Evolutionary conservation across 83 land plant species (phyloP), one percentile per base, ranked within the genome.

Genomic region (Thuja plicata): DNA sequence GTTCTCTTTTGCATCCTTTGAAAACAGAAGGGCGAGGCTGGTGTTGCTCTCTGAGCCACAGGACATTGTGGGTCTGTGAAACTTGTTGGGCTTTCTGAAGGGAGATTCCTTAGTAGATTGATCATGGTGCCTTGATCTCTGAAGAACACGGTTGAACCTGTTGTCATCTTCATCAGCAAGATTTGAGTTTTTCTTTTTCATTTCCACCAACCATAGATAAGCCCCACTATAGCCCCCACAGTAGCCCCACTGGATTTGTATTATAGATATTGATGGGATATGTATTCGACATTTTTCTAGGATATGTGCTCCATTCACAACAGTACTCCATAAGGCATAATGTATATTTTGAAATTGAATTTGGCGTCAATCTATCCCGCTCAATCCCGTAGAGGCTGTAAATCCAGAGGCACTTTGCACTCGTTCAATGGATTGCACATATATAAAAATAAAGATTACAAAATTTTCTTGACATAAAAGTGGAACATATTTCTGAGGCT

Each of bases 1-100:
- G 85, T 83, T 83, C 34, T 83, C 85, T 32, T 83, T 83, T 54
- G 55, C 45, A 54, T 83, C 85, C 57, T n/a, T 37, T 83, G 55
- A 83, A 48, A 83, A 83, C 30, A 83, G 85, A 46, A 48, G 35
- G 34, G 34, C 85, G 2, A 83, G 35, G 55, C 85, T 83, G 34
- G 34, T 83, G 57, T 30, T 83, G 57, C 48, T 83, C 37, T 83
- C 85, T 13, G 55, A 32, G 34, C 55, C 57, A 45, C 7, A 7
- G 7, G 85, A 83, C 85, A 83, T 83, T 46, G 85, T 48, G 34
- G 55, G 85, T 30, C 57, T 43, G 85, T 48, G 48, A 46, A 30
- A 48, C 12, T 48, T 48, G 48, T 83, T 43, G 57, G 21, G 57
- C 34, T 83, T 83, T 48, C 55, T 48, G 57, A 48, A 19, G 57